Conservation (phyloP, 2,329 filamentous ascomycete genomes). For the Fusarium compactum region DNA sequence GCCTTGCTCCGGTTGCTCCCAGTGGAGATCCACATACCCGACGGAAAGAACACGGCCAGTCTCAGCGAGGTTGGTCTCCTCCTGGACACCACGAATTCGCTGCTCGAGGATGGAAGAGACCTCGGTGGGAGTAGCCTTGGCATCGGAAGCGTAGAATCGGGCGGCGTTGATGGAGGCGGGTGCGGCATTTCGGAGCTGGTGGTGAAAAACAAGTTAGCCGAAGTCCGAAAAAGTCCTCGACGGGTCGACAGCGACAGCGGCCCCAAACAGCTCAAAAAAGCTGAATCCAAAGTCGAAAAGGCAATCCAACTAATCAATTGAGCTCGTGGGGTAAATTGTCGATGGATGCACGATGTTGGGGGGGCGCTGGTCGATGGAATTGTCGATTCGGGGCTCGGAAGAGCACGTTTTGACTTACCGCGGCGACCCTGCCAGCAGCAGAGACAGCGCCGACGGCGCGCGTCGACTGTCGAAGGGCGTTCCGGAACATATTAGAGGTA, state of each 20-base stretch:
- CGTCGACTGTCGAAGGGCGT: slow-evolving; percentile 96
- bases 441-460: slow-evolving; percentile 94
- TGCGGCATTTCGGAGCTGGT: slow-evolving; percentile 86
- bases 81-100: slow-evolving; percentile 97
- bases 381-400: slow-evolving; percentile 56
- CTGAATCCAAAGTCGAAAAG: slow-evolving; percentile 36
- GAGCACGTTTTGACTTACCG: slow-evolving; percentile 76
- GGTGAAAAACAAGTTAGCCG: slow-evolving; percentile 68
- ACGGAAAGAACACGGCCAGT: slow-evolving; percentile 98
- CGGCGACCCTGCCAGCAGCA: slow-evolving; percentile 89
- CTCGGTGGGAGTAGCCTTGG: slow-evolving; percentile 96
- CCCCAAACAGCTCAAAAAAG: slow-evolving; percentile 53
- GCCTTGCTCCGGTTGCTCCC: slow-evolving; percentile 36
- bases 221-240: slow-evolving; percentile 59
- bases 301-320: slow-evolving; percentile 52
- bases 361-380: slow-evolving; percentile 61
- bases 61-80: slow-evolving; percentile 96
- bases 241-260: slow-evolving; percentile 44
- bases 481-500: slow-evolving; percentile 89
- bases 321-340: slow-evolving; percentile 48
- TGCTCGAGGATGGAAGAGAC: slow-evolving; percentile 99
- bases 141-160: slow-evolving; percentile 91
- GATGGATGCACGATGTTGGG: slow-evolving; percentile 53
- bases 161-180: slow-evolving; percentile 80
- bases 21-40: slow-evolving; percentile 77